A percentile compares a stretch with the other conserved stretches of the same genome.
Evolutionary conservation across 306 rosid species (phyloP).

Genomic region (Acmispon strigosus): DNA sequence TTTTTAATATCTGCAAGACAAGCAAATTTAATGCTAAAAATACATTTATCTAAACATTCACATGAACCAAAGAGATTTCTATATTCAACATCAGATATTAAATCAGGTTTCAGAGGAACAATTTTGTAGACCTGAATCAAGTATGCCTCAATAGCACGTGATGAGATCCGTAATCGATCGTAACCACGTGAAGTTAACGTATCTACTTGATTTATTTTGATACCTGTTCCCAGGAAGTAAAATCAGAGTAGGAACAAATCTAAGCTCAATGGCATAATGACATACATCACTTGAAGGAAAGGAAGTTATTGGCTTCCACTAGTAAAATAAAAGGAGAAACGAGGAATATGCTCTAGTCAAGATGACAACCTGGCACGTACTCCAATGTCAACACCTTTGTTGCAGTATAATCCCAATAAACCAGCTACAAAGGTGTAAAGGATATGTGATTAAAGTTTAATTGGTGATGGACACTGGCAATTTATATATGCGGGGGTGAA

Average conservation of each 20-base stretch:
- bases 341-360: constrained; percentile 16
- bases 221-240: constrained; percentile 36
- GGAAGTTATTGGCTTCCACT: not conserved
- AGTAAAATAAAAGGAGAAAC: not conserved
- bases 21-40: not conserved
- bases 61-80: constrained; percentile 1
- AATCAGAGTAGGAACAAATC: constrained; percentile 9
- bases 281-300: not conserved
- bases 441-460: not conserved
- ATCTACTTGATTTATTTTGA: constrained; percentile 71
- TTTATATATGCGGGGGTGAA: not conserved
- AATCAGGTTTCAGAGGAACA: not conserved
- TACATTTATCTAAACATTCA: not conserved
- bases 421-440: constrained; percentile 42
- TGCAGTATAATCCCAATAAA: constrained; percentile 94
- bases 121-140: constrained; percentile 66
- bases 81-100: constrained; percentile 5
- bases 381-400: constrained; percentile 81
- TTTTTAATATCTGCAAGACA: constrained; percentile 64
- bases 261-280: constrained; percentile 1
- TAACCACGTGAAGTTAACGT: constrained; percentile 54
- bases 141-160: constrained; percentile 85
- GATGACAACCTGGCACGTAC: constrained; percentile 85
- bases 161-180: constrained; percentile 53
- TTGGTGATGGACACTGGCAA: not conserved